phyloP scores from a whole-genome alignment of 1,284 basidiomycete genomes.

The Schizophyllum amplum region DNA sequence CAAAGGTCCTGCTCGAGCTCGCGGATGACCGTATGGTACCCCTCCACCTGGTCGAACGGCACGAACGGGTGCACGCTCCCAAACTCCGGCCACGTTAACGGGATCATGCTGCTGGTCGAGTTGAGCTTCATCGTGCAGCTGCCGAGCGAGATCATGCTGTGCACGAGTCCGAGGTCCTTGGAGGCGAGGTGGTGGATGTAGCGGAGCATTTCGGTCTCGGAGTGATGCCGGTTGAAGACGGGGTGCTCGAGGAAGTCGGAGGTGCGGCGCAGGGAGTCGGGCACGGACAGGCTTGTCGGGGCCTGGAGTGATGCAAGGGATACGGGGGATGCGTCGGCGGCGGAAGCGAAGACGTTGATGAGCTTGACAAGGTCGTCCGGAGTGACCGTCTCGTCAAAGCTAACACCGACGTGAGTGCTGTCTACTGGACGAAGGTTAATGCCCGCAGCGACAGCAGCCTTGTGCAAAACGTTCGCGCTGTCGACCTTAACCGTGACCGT shows the following conservation, averaged over 20 bases:
- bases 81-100: conserved; percentile 92
- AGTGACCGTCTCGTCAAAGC: conserved; percentile 88
- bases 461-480: conserved; percentile 59
- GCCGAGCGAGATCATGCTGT: conserved; percentile 96
- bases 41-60: conserved; percentile 84
- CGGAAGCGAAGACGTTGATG: conserved; percentile 75
- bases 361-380: conserved; percentile 69
- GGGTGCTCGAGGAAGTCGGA: conserved; percentile 79
- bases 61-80: conserved; percentile 88
- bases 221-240: conserved; percentile 93
- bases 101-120: conserved; percentile 95
- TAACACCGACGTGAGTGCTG: conserved; percentile 75
- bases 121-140: conserved; percentile 98
- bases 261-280: conserved; percentile 57
- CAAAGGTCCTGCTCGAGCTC: conserved; percentile 91
- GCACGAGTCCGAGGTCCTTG: conserved; percentile 92
- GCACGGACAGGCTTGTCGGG: conserved; percentile 34
- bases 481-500: conserved; percentile 85
- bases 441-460: conserved; percentile 53
- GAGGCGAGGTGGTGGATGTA: conserved; percentile 92
- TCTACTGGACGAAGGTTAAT: conserved; percentile 87
- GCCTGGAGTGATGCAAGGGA: conserved; percentile 35
- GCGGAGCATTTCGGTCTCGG: conserved; percentile 96
- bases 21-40: conserved; percentile 81
- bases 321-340: conserved; percentile 35